Evolutionary conservation across 495 filamentous ascomycete species (phyloP).

Genomic region (Elasticomyces elasticus): DNA sequence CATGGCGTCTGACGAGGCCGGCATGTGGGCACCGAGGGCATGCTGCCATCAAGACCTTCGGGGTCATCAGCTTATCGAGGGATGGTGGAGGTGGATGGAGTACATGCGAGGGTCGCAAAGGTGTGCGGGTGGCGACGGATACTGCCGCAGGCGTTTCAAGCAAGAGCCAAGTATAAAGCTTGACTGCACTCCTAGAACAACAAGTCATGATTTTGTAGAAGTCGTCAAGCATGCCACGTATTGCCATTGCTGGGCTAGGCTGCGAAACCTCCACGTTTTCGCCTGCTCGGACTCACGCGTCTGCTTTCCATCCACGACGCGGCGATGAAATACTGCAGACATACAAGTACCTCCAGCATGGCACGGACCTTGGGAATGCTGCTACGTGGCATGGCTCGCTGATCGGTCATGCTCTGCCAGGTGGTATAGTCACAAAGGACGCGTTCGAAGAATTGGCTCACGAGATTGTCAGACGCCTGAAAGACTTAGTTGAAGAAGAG

Average conservation of each 20-base stretch:
- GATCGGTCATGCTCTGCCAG: slow-evolving; percentile 47
- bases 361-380: slow-evolving; percentile 34
- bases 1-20: too few relatives aligned
- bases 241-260: slow-evolving; percentile 47
- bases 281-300: slow-evolving; percentile 41
- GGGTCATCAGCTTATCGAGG: too few relatives aligned
- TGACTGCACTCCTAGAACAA: too few relatives aligned
- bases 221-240: too few relatives aligned
- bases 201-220: too few relatives aligned
- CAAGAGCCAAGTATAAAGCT: too few relatives aligned
- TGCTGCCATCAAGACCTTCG: too few relatives aligned
- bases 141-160: too few relatives aligned
- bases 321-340: slow-evolving; percentile 39
- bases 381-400: slow-evolving; percentile 44
- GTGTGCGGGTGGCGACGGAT: too few relatives aligned
- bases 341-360: slow-evolving; percentile 38
- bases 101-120: too few relatives aligned
- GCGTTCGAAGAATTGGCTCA: slow-evolving; percentile 40
- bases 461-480: slow-evolving; percentile 41
- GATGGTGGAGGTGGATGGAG: too few relatives aligned
- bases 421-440: slow-evolving; percentile 40
- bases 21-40: too few relatives aligned
- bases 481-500: slow-evolving; percentile 26
- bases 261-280: slow-evolving; percentile 50
- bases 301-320: slow-evolving; percentile 44